Evolutionary conservation across 345 rosid species (phyloP), one percentile per base, ranked within the genome.

Genomic region (Sisymbrium irio): DNA sequence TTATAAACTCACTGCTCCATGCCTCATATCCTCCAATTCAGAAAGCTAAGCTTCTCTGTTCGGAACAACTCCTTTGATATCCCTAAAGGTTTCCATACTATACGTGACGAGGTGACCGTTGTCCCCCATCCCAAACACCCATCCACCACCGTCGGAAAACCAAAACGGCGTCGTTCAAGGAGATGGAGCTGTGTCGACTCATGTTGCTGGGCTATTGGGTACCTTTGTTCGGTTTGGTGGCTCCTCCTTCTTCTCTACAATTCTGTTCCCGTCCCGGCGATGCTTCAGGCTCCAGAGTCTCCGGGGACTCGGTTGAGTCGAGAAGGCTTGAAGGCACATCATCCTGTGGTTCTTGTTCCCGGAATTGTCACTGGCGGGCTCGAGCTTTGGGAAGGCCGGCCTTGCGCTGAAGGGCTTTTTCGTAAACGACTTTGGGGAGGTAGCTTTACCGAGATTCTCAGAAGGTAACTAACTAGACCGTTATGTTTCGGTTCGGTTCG

Each of bases 401-500:
- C 91, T 69, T 87, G 90, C 51, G 82, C 89, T 2, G 86, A 87
- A 59, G 93, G 91, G 39, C 84, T 89, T 71, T 91, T 89, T 37
- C 81, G 93, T n/a, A 83, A 85, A 58, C 77, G 91, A 40, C 91
- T 91, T 64, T 87, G 88, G 97, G 91, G 88, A 5, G 93, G 91
- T 55, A 75, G 85, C 82, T 86, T 91, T 79, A 44, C 86, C 30
- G 89, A 87, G 67, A 67, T 87, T 67, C 72, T 87, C 69, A 82
- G 59, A 67, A 85, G 97, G 97, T 87, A 71, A n/a, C 6, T 64
- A 13, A 32, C 3, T 0, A 1, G 33, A 5, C 36, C 36, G 65
- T 59, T 20, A 11, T 9, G 33, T 46, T 35, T 35, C 32, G 45
- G 44, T 65, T 65, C 1, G 41, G 55, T 56, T 42, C 1, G 35